Evolutionary conservation across 345 rosid species (phyloP).

Genomic region (Tarenaya hassleriana): DNA sequence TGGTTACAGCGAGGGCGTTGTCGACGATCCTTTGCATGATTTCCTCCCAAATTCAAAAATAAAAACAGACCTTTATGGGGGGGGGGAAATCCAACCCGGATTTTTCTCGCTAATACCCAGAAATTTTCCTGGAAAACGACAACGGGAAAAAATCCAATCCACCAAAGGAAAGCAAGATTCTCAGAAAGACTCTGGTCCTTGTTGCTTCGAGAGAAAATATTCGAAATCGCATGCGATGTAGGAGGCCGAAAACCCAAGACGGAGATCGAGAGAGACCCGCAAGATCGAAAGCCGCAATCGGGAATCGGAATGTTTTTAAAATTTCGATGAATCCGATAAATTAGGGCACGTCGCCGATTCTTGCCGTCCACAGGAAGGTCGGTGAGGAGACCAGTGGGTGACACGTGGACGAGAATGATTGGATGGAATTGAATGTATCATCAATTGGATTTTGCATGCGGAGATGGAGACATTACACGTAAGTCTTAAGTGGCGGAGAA

Average conservation of each 20-base stretch:
- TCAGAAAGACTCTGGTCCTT: conserved; percentile 7
- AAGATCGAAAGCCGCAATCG: background rate
- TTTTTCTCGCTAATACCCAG: conserved; percentile 4
- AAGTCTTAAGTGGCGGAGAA: background rate
- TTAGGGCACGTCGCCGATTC: conserved; percentile 35
- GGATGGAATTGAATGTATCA: background rate
- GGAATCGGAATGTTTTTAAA: background rate
- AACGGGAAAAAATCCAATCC: conserved; percentile 13
- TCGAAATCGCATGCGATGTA: conserved; percentile 13
- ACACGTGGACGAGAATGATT: conserved; percentile 15
- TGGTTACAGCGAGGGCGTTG: conserved; percentile 74
- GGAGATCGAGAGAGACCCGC: conserved; percentile 20
- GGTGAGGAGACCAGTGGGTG: conserved; percentile 1
- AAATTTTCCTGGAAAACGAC: conserved; percentile 13
- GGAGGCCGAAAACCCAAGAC: background rate
- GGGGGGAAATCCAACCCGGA: background rate
- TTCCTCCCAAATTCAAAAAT: background rate
- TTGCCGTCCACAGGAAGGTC: conserved; percentile 31
- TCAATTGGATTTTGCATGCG: background rate
- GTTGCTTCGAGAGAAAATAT: conserved; percentile 1
- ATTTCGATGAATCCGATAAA: conserved; percentile 17
- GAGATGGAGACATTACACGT: conserved; percentile 13
- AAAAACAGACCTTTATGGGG: background rate
- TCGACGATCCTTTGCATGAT: conserved; percentile 81
- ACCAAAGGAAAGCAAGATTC: conserved; percentile 8